Percentiles rank a stretch among this genome's conserved stretches.
These are phyloP conservation scores for Aquilaria sinensis DNA, from an alignment of 345 rosid genomes.

Conservation along the genomic window DNA sequence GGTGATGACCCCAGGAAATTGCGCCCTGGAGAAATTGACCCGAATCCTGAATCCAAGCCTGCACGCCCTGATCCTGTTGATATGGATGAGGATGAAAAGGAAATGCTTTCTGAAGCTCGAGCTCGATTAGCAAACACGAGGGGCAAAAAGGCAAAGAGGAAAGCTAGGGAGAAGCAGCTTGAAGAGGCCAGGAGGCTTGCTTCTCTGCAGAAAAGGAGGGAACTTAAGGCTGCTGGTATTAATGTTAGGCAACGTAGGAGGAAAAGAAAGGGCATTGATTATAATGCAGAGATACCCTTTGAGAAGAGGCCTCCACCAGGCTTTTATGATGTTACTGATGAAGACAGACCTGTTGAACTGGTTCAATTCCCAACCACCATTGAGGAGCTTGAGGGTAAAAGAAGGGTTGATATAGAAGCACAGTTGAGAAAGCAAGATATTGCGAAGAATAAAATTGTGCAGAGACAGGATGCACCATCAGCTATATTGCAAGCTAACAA, in stretches of 20 bases:
- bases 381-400: conserved; percentile 92
- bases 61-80: conserved; percentile 99
- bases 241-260: conserved; percentile 71
- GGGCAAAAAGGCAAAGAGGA: conserved; percentile 96
- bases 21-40: conserved; percentile 99
- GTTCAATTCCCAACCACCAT: conserved; percentile 84
- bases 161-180: conserved; percentile 97
- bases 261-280: conserved; percentile 95
- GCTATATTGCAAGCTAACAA: conserved; percentile 97
- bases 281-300: conserved; percentile 94
- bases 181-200: conserved; percentile 99
- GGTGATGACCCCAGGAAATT: conserved; percentile 95
- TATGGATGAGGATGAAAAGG: conserved; percentile 99
- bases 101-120: conserved; percentile 98
- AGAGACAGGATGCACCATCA: conserved; percentile 93
- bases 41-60: conserved; percentile 96
- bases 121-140: conserved; percentile 94
- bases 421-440: conserved; percentile 82
- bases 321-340: conserved; percentile 81
- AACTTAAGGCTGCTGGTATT: conserved; percentile 98
- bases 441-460: conserved; percentile 81
- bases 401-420: conserved; percentile 85
- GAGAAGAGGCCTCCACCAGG: conserved; percentile 98
- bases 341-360: conserved; percentile 78
- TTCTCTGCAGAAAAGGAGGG: conserved; percentile 94